Conservation (phyloP, 495 filamentous ascomycete genomes). For the Evernia prunastri region DNA sequence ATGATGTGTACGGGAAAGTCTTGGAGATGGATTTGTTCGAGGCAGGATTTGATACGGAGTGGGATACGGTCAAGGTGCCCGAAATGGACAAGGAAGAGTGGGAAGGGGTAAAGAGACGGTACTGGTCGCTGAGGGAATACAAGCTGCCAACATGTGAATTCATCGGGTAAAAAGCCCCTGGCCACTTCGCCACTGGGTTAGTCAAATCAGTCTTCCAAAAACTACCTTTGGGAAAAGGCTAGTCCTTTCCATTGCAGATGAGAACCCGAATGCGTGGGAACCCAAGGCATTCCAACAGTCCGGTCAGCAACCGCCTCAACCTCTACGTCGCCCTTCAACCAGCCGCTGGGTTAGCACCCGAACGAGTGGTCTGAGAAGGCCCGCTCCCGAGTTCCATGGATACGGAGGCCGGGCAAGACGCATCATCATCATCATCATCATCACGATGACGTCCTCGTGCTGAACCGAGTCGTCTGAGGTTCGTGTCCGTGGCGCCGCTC, state of each 20-base stretch:
- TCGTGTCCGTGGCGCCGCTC: not conserved
- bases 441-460: not conserved
- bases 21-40: slow-evolving; percentile 88
- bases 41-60: slow-evolving; percentile 83
- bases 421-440: not conserved
- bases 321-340: not conserved
- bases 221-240: not conserved
- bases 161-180: slow-evolving; percentile 13
- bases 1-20: slow-evolving; percentile 82
- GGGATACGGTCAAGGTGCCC: slow-evolving; percentile 71
- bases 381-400: not conserved
- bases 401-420: not conserved
- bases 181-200: not conserved
- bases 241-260: not conserved
- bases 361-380: not conserved
- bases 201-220: not conserved
- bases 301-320: not conserved
- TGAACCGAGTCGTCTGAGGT: not conserved
- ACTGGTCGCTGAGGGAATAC: slow-evolving; percentile 80
- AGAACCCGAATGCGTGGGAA: not conserved
- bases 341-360: not conserved
- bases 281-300: not conserved
- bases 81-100: slow-evolving; percentile 54
- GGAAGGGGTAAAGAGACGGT: slow-evolving; percentile 78
- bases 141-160: slow-evolving; percentile 47